These are phyloP conservation scores for Coprinopsis marcescibilis DNA, from an alignment of 768 basidiomycete species.

Conservation along the genomic window DNA sequence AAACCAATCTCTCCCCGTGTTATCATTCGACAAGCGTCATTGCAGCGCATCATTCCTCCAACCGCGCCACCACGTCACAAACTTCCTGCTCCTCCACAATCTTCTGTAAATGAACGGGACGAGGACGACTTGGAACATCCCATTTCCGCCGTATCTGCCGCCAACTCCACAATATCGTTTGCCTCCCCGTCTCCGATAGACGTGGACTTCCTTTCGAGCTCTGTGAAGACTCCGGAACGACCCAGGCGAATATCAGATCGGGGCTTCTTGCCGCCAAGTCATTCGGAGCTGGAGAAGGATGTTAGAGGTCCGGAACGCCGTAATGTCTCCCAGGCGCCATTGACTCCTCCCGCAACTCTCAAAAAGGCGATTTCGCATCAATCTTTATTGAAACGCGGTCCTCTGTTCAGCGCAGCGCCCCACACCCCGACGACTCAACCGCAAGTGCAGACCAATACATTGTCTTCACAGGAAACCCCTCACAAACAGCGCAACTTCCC, in stretches of 20 bases:
- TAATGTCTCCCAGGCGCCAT: conserved; percentile 15
- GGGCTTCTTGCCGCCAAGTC: conserved; percentile 16
- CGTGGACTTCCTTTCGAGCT: conserved; percentile 21
- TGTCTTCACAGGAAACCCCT: conserved; percentile 14
- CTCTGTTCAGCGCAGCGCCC: conserved; percentile 25
- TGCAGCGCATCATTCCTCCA: conserved; percentile 36
- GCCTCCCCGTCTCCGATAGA: conserved; percentile 32
- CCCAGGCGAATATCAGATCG: conserved; percentile 20
- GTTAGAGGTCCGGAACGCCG: conserved; percentile 12
- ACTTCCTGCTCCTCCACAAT: conserved; percentile 40
- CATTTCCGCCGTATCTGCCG: conserved; percentile 28
- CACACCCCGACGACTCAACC: conserved; percentile 21
- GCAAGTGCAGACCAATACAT: background rate
- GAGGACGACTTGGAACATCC: conserved; percentile 8
- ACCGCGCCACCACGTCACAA: conserved; percentile 42
- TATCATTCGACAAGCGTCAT: conserved; percentile 38
- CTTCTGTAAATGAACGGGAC: conserved; percentile 11
- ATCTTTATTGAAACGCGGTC: conserved; percentile 36
- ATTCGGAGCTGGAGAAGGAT: conserved; percentile 11
- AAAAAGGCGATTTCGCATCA: conserved; percentile 57
- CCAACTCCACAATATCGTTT: conserved; percentile 39
- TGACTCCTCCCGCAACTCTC: conserved; percentile 28
- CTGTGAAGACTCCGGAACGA: conserved; percentile 23
- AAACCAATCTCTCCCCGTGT: conserved; percentile 24
- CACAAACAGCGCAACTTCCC: conserved; percentile 64